Evolutionary conservation across 2,329 filamentous ascomycete species (phyloP).

Genomic region (Cladosporium sp.): DNA sequence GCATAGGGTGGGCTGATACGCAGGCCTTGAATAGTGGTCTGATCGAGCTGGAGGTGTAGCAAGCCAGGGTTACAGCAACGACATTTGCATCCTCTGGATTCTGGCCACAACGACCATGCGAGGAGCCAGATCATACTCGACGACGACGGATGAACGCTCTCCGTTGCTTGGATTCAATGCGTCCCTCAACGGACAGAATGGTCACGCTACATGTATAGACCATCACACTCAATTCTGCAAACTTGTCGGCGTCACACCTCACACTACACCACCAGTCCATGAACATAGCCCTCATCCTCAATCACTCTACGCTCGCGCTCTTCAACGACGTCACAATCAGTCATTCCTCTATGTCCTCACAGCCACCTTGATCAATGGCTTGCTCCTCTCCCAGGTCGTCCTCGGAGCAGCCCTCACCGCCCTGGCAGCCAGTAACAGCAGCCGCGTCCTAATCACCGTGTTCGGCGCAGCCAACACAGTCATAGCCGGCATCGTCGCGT

Average conservation of each 20-base stretch:
- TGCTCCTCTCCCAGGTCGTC: conserved; percentile 37
- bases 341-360: conserved; percentile 34
- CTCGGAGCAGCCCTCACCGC: conserved; percentile 38
- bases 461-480: conserved; percentile 40
- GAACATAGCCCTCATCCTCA: conserved; percentile 24
- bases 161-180: neutral
- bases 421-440: conserved; percentile 33
- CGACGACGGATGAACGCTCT: conserved; percentile 7
- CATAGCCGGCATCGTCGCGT: conserved; percentile 38
- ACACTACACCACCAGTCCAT: conserved; percentile 22
- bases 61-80: too few relatives aligned
- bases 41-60: too few relatives aligned
- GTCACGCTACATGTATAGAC: conserved; percentile 7
- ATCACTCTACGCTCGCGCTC: conserved; percentile 35
- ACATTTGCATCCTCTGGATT: too few relatives aligned
- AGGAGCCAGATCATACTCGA: conserved; percentile 6
- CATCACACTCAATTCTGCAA: conserved; percentile 36
- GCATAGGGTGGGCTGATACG: too few relatives aligned
- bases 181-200: neutral
- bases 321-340: conserved; percentile 29
- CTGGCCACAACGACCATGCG: neutral
- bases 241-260: conserved; percentile 34
- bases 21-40: too few relatives aligned
- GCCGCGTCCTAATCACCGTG: conserved; percentile 35
- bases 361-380: conserved; percentile 34